A percentile compares a stretch with the other conserved stretches of the same genome.
These are phyloP conservation scores for Psilocybe azurescens DNA, from an alignment of 768 basidiomycete species.

Conservation along the genomic window DNA sequence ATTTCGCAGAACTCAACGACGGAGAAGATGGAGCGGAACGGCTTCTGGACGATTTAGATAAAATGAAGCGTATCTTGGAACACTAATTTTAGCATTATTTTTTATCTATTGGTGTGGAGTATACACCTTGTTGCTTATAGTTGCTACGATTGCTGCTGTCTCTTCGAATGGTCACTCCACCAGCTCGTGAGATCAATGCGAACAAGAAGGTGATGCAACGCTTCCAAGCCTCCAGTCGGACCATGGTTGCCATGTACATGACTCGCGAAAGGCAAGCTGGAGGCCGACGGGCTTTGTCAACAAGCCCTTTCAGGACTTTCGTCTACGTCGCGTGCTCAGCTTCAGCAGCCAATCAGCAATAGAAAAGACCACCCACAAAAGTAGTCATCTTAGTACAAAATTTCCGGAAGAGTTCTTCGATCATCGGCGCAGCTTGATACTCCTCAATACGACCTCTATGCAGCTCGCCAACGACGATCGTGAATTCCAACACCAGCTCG, in stretches of 20 bases:
- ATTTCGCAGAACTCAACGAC: slow-evolving; percentile 28
- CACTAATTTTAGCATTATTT: not conserved
- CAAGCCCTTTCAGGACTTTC: slow-evolving; percentile 56
- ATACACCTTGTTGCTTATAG: not conserved
- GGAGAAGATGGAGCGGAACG: slow-evolving; percentile 23
- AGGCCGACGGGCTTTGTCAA: slow-evolving; percentile 52
- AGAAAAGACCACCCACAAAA: slow-evolving; percentile 50
- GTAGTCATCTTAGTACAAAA: slow-evolving; percentile 61
- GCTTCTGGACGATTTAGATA: slow-evolving; percentile 17
- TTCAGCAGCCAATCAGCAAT: not conserved
- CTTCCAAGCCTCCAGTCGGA: slow-evolving; percentile 56
- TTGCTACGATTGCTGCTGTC: not conserved
- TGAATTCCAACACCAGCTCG: slow-evolving; percentile 70
- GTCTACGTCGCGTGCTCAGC: slow-evolving; percentile 41
- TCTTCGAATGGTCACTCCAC: slow-evolving; percentile 45
- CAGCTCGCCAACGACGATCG: slow-evolving; percentile 67
- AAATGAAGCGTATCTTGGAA: slow-evolving; percentile 11
- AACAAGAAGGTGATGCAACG: slow-evolving; percentile 58
- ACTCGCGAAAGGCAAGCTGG: slow-evolving; percentile 27
- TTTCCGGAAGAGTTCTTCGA: slow-evolving; percentile 57
- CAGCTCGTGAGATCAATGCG: slow-evolving; percentile 61
- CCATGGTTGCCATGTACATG: slow-evolving; percentile 34
- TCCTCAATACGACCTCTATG: slow-evolving; percentile 60
- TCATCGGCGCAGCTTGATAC: slow-evolving; percentile 61
- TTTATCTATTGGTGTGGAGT: not conserved